Evolutionary conservation across 176 grass and related monocot species (phyloP).

Genomic region (Cenchrus americanus): DNA sequence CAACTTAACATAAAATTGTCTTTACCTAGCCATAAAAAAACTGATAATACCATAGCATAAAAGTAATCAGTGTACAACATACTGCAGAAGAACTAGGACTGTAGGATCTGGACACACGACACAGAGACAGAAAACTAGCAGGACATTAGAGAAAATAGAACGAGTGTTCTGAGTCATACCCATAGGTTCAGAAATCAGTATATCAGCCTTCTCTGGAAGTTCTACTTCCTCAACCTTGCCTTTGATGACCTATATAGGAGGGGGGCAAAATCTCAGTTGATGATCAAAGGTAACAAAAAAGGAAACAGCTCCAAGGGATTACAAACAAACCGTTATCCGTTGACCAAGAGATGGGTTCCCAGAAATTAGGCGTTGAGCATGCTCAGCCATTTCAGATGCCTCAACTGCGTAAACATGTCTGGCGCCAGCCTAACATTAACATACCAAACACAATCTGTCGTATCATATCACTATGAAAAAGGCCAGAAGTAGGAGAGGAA

Average conservation of each 20-base stretch:
- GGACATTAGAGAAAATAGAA: conserved; percentile 24
- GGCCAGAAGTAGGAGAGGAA: background rate
- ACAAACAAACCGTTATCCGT: conserved; percentile 88
- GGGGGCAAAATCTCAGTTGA: background rate
- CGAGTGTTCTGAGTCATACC: conserved; percentile 49
- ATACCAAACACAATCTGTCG: conserved; percentile 24
- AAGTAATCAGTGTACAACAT: background rate
- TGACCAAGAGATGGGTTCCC: conserved; percentile 89
- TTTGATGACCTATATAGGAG: conserved; percentile 73
- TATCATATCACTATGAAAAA: background rate
- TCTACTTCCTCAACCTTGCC: conserved; percentile 99
- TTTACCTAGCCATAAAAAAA: background rate
- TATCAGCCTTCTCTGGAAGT: conserved; percentile 98
- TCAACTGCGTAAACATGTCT: conserved; percentile 98
- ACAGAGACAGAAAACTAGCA: background rate
- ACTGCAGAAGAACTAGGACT: background rate
- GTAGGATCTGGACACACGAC: conserved; percentile 6
- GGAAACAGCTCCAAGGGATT: conserved; percentile 40
- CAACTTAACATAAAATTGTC: background rate
- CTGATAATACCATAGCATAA: background rate
- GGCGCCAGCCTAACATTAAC: conserved; percentile 85
- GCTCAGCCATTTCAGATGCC: conserved; percentile 98
- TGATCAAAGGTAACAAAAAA: conserved; percentile 15
- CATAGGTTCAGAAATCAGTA: conserved; percentile 98
- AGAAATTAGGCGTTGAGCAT: conserved; percentile 81